Conservation (phyloP, 2,329 filamentous ascomycete genomes). For the Blastomyces gilchristii region DNA sequence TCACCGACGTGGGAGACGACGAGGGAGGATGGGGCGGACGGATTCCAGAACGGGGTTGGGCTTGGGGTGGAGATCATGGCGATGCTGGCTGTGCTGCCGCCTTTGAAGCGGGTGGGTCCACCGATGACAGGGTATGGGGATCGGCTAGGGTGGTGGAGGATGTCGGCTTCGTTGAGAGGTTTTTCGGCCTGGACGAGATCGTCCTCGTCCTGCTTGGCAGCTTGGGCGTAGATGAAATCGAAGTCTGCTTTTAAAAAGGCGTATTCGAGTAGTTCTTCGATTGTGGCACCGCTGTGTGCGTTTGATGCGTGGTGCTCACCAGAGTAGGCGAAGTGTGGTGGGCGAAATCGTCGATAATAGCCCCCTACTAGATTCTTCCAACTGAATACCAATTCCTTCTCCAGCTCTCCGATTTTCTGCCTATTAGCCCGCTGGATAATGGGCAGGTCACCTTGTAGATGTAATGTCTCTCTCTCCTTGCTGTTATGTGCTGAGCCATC, state of each 20-base stretch:
- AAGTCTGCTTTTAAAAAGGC: slow-evolving; percentile 89
- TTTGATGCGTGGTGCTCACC: slow-evolving; percentile 24
- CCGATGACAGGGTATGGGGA: slow-evolving; percentile 49
- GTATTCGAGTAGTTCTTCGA: slow-evolving; percentile 61
- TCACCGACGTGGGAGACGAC: slow-evolving; percentile 88
- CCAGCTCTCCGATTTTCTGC: slow-evolving; percentile 55
- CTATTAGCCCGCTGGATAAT: slow-evolving; percentile 46
- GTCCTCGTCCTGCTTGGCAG: slow-evolving; percentile 63
- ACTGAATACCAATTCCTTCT: slow-evolving; percentile 59
- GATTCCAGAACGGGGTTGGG: slow-evolving; percentile 90
- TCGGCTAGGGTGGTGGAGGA: slow-evolving; percentile 56
- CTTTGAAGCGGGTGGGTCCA: slow-evolving; percentile 70
- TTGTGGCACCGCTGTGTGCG: slow-evolving; percentile 30
- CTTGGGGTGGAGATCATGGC: slow-evolving; percentile 88
- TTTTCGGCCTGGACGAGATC: slow-evolving; percentile 58
- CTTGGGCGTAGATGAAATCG: slow-evolving; percentile 86
- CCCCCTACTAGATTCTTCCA: slow-evolving; percentile 84
- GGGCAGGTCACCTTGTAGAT: slow-evolving; percentile 29
- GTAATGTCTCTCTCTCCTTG: slow-evolving; percentile 7
- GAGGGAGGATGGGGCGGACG: slow-evolving; percentile 70
- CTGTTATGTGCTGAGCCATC: neutral
- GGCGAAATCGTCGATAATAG: slow-evolving; percentile 86
- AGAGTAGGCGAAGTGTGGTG: slow-evolving; percentile 58
- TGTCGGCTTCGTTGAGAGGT: slow-evolving; percentile 75
- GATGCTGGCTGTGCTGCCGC: slow-evolving; percentile 83